Conservation (phyloP, 1,284 basidiomycete species). For the Ustilago shanxiensis region DNA sequence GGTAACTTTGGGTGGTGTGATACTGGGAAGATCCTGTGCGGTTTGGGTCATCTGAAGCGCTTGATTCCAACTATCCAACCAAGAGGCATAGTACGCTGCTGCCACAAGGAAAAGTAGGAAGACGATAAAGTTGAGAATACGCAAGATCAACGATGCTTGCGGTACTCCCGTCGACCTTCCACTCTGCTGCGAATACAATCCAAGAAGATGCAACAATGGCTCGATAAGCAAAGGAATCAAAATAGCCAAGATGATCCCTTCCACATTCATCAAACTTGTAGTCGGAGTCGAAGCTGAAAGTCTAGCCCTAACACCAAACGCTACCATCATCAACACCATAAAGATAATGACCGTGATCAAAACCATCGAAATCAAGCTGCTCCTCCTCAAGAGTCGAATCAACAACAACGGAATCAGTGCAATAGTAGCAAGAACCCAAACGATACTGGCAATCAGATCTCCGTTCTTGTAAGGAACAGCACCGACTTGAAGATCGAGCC, state of each 20-base stretch:
- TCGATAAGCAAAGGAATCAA: slow-evolving; percentile 52
- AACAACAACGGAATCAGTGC: slow-evolving; percentile 50
- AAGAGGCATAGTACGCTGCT: slow-evolving; percentile 43
- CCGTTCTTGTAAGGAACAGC: slow-evolving; percentile 57
- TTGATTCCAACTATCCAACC: slow-evolving; percentile 46
- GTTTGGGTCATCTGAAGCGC: slow-evolving; percentile 42
- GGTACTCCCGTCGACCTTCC: slow-evolving; percentile 44
- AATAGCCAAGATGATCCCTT: slow-evolving; percentile 44
- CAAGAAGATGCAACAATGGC: slow-evolving; percentile 47
- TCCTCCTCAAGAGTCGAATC: slow-evolving; percentile 47
- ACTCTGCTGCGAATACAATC: slow-evolving; percentile 43
- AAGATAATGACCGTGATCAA: slow-evolving; percentile 48
- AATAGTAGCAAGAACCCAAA: slow-evolving; percentile 54
- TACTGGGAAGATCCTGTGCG: slow-evolving; percentile 37
- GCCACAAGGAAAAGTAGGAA: slow-evolving; percentile 53
- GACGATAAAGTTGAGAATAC: slow-evolving; percentile 55
- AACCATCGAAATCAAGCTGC: slow-evolving; percentile 54
- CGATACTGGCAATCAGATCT: slow-evolving; percentile 51
- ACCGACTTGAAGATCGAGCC: slow-evolving; percentile 55
- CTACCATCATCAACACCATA: slow-evolving; percentile 44
- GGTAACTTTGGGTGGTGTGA: slow-evolving; percentile 36
- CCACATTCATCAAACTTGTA: slow-evolving; percentile 48
- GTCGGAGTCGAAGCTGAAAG: slow-evolving; percentile 37
- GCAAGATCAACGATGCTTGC: slow-evolving; percentile 32
- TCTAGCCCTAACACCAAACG: slow-evolving; percentile 49